phyloP scores from a whole-genome alignment of 2,329 filamentous ascomycete genomes.

The Exophiala phaeomuriformis region DNA sequence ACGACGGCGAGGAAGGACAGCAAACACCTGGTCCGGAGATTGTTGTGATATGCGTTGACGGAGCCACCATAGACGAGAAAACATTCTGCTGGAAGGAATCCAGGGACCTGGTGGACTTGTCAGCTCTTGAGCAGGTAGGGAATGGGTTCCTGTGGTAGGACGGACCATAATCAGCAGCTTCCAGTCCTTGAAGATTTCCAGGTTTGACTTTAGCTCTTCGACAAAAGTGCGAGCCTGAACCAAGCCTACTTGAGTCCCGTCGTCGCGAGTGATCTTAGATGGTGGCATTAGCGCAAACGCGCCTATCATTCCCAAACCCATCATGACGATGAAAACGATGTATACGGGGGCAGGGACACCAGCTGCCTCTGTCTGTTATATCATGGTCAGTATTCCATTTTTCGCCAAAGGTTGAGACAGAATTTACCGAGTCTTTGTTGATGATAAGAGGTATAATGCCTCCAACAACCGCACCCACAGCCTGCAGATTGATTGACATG shows the following conservation, averaged over 20 bases:
- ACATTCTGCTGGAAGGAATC: slow-evolving; percentile 28
- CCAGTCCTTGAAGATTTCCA: slow-evolving; percentile 28
- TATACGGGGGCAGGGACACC: slow-evolving; percentile 9
- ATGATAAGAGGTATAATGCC: slow-evolving; percentile 10
- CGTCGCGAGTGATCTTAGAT: slow-evolving; percentile 6
- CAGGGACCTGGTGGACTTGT: slow-evolving; percentile 9
- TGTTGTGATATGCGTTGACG: slow-evolving; percentile 31
- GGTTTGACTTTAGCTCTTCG: slow-evolving; percentile 30
- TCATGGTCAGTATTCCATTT: background rate
- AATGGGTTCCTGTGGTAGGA: background rate
- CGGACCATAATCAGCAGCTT: slow-evolving; percentile 28
- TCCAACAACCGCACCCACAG: slow-evolving; percentile 22
- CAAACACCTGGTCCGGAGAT: slow-evolving; percentile 29
- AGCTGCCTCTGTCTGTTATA: slow-evolving; percentile 1
- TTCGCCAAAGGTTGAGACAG: background rate
- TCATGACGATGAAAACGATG: slow-evolving; percentile 9
- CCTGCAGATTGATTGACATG: slow-evolving; percentile 30
- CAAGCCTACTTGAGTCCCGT: slow-evolving; percentile 27
- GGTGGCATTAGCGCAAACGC: slow-evolving; percentile 5
- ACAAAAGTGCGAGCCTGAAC: slow-evolving; percentile 27
- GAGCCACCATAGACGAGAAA: slow-evolving; percentile 34
- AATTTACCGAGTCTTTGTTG: slow-evolving; percentile 4
- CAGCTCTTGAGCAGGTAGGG: background rate
- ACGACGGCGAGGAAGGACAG: slow-evolving; percentile 31
- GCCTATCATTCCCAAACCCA: slow-evolving; percentile 1